phyloP scores from a whole-genome alignment of 129 eudicot species.

The Lactuca saligna region DNA sequence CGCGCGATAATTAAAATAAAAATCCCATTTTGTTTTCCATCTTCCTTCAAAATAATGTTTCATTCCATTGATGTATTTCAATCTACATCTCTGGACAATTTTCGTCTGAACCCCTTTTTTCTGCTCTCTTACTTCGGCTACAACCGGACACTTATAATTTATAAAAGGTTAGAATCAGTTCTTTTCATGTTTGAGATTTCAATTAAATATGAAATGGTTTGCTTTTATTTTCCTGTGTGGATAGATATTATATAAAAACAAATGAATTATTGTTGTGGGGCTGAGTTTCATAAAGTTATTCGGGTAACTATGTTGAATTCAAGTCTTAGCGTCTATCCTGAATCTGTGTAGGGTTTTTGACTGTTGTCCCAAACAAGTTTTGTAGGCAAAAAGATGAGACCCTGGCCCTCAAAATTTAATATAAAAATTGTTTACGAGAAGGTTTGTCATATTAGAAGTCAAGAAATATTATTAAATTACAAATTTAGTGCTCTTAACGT shows the following conservation, averaged over 20 bases:
- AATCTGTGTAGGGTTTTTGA: too few relatives aligned
- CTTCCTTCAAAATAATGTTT: neutral
- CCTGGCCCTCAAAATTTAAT: too few relatives aligned
- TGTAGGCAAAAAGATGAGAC: too few relatives aligned
- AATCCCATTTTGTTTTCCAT: conserved; percentile 3
- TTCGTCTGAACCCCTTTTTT: conserved; percentile 13
- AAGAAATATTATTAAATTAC: too few relatives aligned
- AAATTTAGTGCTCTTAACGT: too few relatives aligned
- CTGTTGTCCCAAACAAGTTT: too few relatives aligned
- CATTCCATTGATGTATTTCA: neutral
- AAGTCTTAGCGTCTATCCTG: too few relatives aligned
- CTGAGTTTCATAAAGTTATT: neutral
- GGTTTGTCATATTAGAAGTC: too few relatives aligned
- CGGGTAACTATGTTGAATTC: neutral
- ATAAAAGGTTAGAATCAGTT: conserved; percentile 23
- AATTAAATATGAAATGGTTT: neutral
- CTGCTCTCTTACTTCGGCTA: conserved; percentile 2
- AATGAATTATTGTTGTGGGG: neutral
- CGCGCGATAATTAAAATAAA: conserved; percentile 21
- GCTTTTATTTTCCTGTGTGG: too few relatives aligned
- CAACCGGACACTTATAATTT: neutral
- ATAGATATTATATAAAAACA: neutral
- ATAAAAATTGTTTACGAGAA: too few relatives aligned
- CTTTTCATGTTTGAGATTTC: neutral
- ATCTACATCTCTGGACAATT: neutral